These are phyloP conservation scores for Neonectria neomacrospora DNA, from an alignment of 2,329 filamentous ascomycete species.

Conservation along the genomic window DNA sequence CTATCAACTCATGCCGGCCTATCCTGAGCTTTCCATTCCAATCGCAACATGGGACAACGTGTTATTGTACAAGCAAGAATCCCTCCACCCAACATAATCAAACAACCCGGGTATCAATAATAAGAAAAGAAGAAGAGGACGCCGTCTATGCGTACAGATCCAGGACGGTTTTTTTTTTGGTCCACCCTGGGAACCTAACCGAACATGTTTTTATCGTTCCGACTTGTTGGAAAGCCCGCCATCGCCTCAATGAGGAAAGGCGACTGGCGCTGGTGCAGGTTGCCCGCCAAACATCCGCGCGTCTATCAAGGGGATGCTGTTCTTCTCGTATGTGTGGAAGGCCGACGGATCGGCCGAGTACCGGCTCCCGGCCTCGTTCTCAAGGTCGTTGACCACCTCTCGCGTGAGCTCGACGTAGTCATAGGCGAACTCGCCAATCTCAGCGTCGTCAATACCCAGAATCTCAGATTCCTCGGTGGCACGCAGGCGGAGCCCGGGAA, in stretches of 20 bases:
- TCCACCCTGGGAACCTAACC: not conserved
- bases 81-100: conserved; percentile 16
- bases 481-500: conserved; percentile 80
- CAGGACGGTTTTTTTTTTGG: conserved; percentile 10
- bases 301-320: conserved; percentile 61
- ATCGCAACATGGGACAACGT: conserved; percentile 6
- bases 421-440: conserved; percentile 95
- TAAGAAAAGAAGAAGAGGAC: conserved; percentile 35
- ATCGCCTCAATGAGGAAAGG: conserved; percentile 37
- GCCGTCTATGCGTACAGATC: conserved; percentile 39
- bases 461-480: conserved; percentile 82
- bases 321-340: conserved; percentile 60
- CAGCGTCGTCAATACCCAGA: conserved; percentile 86
- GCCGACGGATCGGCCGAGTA: conserved; percentile 55
- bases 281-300: conserved; percentile 53
- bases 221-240: not conserved
- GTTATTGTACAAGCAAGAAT: conserved; percentile 31
- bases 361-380: conserved; percentile 56
- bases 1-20: not conserved
- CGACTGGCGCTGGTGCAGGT: conserved; percentile 38
- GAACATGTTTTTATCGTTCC: not conserved
- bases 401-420: conserved; percentile 88
- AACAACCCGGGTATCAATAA: conserved; percentile 45
- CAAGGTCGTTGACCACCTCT: conserved; percentile 60
- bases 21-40: conserved; percentile 19